A percentile compares a stretch with the other conserved stretches of the same genome.
Conservation (phyloP, 139 green algal genomes). For the Coelastrella sp. region DNA sequence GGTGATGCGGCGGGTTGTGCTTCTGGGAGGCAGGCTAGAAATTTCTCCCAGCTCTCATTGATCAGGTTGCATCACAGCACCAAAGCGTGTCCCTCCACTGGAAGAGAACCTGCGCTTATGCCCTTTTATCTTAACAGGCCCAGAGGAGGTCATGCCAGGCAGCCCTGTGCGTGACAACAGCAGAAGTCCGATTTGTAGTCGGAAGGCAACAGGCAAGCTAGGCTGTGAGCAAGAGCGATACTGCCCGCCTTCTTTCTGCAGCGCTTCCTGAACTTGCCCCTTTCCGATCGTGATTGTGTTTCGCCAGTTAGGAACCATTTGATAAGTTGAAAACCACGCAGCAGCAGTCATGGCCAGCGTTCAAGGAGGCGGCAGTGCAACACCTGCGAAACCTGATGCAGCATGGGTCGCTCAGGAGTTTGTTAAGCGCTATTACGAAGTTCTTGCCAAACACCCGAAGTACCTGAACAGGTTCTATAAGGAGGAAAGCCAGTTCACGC, state of each 20-base stretch:
- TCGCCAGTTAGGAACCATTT: background rate
- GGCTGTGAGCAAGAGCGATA: background rate
- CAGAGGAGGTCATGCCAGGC: background rate
- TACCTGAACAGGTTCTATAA: slow-evolving; percentile 90
- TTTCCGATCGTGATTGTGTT: background rate
- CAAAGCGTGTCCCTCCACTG: no score
- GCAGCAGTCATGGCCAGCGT: background rate
- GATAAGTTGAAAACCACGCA: background rate
- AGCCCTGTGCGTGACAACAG: no score
- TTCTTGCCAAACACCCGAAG: slow-evolving; percentile 77
- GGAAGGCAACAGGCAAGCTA: background rate
- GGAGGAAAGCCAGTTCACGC: slow-evolving; percentile 71
- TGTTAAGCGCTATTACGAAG: slow-evolving; percentile 87
- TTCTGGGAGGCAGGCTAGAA: no score
- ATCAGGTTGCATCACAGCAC: no score
- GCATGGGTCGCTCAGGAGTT: slow-evolving; percentile 85
- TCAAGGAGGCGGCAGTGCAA: slow-evolving; percentile 3
- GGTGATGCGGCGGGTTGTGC: no score
- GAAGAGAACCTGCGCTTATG: background rate
- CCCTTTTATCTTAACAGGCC: background rate
- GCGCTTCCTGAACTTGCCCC: slow-evolving; percentile 3
- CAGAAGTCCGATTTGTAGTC: no score
- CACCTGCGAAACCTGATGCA: slow-evolving; percentile 10
- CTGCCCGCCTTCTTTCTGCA: background rate
- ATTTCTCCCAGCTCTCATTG: no score